Evolutionary conservation across 2,329 filamentous ascomycete species (phyloP).

Genomic region (Claviceps monticola): DNA sequence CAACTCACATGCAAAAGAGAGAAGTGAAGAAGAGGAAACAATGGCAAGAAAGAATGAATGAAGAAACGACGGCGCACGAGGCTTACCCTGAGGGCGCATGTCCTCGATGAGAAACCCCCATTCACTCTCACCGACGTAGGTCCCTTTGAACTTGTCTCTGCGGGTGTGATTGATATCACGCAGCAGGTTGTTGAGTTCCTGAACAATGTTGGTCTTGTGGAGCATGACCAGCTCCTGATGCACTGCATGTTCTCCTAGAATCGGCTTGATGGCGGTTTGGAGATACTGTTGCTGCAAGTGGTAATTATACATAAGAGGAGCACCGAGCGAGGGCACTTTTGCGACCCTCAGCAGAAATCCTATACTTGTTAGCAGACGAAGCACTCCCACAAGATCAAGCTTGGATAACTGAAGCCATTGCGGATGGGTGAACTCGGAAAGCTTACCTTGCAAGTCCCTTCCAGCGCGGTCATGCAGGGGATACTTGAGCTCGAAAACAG

Average conservation of each 20-base stretch:
- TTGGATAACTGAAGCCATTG: background rate
- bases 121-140: slow-evolving; percentile 37
- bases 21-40: slow-evolving; percentile 1
- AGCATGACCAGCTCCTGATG: slow-evolving; percentile 25
- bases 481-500: slow-evolving; percentile 50
- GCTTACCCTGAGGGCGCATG: slow-evolving; percentile 36
- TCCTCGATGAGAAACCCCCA: slow-evolving; percentile 61
- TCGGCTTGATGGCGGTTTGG: slow-evolving; percentile 19
- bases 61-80: background rate
- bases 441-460: slow-evolving; percentile 22
- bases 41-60: slow-evolving; percentile 4
- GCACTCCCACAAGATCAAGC: background rate
- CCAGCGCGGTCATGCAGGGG: slow-evolving; percentile 18
- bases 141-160: slow-evolving; percentile 33
- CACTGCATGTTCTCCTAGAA: slow-evolving; percentile 21
- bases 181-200: slow-evolving; percentile 40
- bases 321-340: slow-evolving; percentile 19
- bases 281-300: slow-evolving; percentile 24
- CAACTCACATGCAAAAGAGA: background rate
- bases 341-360: slow-evolving; percentile 25
- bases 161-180: slow-evolving; percentile 31
- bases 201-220: slow-evolving; percentile 21
- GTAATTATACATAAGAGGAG: slow-evolving; percentile 22
- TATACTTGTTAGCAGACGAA: slow-evolving; percentile 6
- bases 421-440: background rate